Evolutionary conservation across 169 alveolate genomes (phyloP), one percentile per base, ranked within the genome.

Genomic region (Sarcocystis neurona): DNA sequence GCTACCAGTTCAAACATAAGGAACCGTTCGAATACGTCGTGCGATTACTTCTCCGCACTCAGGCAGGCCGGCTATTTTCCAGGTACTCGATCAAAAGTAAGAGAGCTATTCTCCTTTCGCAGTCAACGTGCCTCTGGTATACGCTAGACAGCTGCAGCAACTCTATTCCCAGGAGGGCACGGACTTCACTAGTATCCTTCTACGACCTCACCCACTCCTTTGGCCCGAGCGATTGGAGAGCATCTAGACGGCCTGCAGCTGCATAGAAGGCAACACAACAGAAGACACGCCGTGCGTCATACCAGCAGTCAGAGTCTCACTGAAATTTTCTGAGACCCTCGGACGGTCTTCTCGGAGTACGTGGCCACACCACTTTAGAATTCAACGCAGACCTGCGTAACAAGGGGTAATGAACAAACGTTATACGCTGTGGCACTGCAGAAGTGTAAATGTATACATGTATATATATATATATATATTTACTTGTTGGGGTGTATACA

Each of bases 161-260:
- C n/a, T n/a, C n/a, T n/a, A n/a, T n/a, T n/a, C n/a, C n/a, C n/a
- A n/a, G n/a, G n/a, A n/a, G n/a, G n/a, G n/a, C n/a, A n/a, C n/a
- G n/a, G n/a, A n/a, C n/a, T n/a, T n/a, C n/a, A n/a, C n/a, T n/a
- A n/a, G n/a, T n/a, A n/a, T n/a, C n/a, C n/a, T n/a, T n/a, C n/a
- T 20, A 3, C 37, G 3, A 39, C 18, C 88, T 32, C 60, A 82
- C 88, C 88, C 88, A 82, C 60, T 82, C 88, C 46, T 82, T 82
- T 39, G 88, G 88, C n/a, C 79, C 79, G 53, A 82, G 72, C 0
- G 88, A 37, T 30, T 32, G 78, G 23, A 43, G 23, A 27, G 78
- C 70, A 48, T 82, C 88, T 58, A 82, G 56, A 41, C 88, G 77
- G 44, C 88, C 88, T 27, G 88, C 88, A 58, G 88, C 88, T 82